These are phyloP conservation scores for Russula griseocarnosa DNA, from an alignment of 768 basidiomycete genomes.

Conservation along the genomic window DNA sequence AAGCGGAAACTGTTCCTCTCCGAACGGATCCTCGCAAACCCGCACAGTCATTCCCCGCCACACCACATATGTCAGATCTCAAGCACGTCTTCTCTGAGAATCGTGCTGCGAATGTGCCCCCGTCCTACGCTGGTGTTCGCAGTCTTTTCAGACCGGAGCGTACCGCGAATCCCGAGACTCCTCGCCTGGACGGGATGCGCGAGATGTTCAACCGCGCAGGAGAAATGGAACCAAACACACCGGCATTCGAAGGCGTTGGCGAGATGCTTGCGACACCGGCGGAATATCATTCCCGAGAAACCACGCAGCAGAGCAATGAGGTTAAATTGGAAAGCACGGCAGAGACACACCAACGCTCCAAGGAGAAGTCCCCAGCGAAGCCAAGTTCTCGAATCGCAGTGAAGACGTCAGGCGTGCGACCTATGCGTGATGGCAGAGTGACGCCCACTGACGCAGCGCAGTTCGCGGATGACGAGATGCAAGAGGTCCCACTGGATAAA, in stretches of 20 bases:
- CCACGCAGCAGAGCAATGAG: conserved; percentile 12
- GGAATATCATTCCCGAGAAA: conserved; percentile 28
- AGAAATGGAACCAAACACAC: conserved; percentile 28
- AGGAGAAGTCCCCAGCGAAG: conserved; percentile 19
- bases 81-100: conserved; percentile 35
- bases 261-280: conserved; percentile 36
- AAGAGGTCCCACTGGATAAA: conserved; percentile 6
- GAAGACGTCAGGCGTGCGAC: not conserved
- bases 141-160: conserved; percentile 33
- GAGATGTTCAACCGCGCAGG: conserved; percentile 33
- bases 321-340: conserved; percentile 12
- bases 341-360: conserved; percentile 16
- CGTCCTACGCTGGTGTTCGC: conserved; percentile 34
- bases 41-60: conserved; percentile 27
- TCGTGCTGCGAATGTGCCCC: conserved; percentile 27
- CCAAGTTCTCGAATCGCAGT: not conserved
- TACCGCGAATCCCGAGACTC: conserved; percentile 32
- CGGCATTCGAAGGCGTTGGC: conserved; percentile 32
- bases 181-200: conserved; percentile 37
- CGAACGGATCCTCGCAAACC: conserved; percentile 13
- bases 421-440: conserved; percentile 4
- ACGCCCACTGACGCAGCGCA: conserved; percentile 18
- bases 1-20: conserved; percentile 11
- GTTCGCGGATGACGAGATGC: conserved; percentile 23
- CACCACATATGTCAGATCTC: conserved; percentile 34